phyloP scores from a whole-genome alignment of 208 protist genomes.

The Trypanosomatidae sp. region DNA sequence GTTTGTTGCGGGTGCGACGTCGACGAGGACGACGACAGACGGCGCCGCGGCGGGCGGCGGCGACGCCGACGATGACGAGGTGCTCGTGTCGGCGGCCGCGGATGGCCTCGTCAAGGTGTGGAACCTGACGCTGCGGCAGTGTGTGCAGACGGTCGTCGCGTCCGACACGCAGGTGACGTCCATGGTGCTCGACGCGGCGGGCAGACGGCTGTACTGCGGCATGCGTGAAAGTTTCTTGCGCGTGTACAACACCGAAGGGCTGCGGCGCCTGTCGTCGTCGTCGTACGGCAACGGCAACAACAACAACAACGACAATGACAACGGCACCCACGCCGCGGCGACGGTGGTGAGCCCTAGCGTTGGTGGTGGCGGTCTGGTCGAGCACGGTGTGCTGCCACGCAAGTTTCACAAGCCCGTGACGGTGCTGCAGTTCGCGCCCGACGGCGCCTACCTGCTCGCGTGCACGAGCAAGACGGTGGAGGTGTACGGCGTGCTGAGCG shows the following conservation, averaged over 20 bases:
- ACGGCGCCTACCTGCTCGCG: slow-evolving; percentile 54
- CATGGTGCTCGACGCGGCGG: slow-evolving; percentile 40
- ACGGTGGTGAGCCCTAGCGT: not conserved
- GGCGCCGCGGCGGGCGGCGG: not conserved
- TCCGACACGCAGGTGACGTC: slow-evolving; percentile 72
- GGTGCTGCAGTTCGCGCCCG: slow-evolving; percentile 40
- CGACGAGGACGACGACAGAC: not conserved
- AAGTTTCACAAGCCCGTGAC: slow-evolving; percentile 77
- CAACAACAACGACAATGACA: slow-evolving; percentile 1
- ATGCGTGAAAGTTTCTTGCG: slow-evolving; percentile 76
- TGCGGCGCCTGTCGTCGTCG: no score
- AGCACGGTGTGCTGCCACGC: slow-evolving; percentile 61
- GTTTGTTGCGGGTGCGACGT: slow-evolving; percentile 19
- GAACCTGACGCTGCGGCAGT: slow-evolving; percentile 67
- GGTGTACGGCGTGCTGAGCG: slow-evolving; percentile 53
- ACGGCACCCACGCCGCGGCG: not conserved
- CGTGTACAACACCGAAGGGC: slow-evolving; percentile 67
- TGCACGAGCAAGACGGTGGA: slow-evolving; percentile 81
- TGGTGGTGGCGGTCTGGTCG: slow-evolving; percentile 9
- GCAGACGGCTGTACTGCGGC: slow-evolving; percentile 67
- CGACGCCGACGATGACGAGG: slow-evolving; percentile 4
- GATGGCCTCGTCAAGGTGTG: slow-evolving; percentile 87
- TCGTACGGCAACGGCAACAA: not conserved
- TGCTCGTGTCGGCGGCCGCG: slow-evolving; percentile 60
- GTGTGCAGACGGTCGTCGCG: slow-evolving; percentile 77